phyloP scores from a whole-genome alignment of 1,139 yeast species.

The Dujonia santamariae region DNA sequence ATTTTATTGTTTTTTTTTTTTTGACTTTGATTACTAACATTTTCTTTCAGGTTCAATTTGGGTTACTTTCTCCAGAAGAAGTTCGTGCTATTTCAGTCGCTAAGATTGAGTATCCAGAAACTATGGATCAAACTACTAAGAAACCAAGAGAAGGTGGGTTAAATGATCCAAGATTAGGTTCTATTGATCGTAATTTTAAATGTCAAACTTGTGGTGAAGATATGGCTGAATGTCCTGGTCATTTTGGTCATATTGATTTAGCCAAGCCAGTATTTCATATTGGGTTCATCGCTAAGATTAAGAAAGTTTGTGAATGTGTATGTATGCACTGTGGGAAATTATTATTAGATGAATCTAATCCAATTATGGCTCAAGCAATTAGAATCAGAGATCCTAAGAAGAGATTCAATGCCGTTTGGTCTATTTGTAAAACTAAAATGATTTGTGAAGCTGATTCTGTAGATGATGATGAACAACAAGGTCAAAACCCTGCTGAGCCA shows the following conservation, averaged over 20 bases:
- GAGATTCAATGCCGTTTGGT: slow-evolving; percentile 96
- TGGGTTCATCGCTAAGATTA: slow-evolving; percentile 90
- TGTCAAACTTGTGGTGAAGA: slow-evolving; percentile 99
- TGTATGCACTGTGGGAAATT: slow-evolving; percentile 99
- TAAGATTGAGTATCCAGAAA: slow-evolving; percentile 95
- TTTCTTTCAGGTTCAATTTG: slow-evolving; percentile 78
- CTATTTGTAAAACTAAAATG: slow-evolving; percentile 85
- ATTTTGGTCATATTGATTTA: slow-evolving; percentile 96
- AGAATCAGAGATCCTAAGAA: slow-evolving; percentile 91
- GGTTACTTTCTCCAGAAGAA: slow-evolving; percentile 96
- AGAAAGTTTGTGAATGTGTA: slow-evolving; percentile 92
- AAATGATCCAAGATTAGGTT: slow-evolving; percentile 95
- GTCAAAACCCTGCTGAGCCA: slow-evolving; percentile 13
- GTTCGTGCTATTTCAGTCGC: slow-evolving; percentile 96
- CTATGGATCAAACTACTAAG: slow-evolving; percentile 95
- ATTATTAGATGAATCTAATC: slow-evolving; percentile 81
- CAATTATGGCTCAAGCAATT: slow-evolving; percentile 84
- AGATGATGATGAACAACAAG: slow-evolving; percentile 57
- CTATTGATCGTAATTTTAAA: slow-evolving; percentile 93
- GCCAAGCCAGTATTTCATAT: slow-evolving; percentile 98
- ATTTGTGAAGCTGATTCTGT: slow-evolving; percentile 88
- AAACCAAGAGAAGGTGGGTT: slow-evolving; percentile 96
- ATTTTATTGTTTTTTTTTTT: neutral
- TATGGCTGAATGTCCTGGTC: slow-evolving; percentile 99
- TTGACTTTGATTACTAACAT: slow-evolving; percentile 14